These are phyloP conservation scores for Blepharisma stoltei DNA, from an alignment of 73 alveolate genomes.

Conservation along the genomic window DNA sequence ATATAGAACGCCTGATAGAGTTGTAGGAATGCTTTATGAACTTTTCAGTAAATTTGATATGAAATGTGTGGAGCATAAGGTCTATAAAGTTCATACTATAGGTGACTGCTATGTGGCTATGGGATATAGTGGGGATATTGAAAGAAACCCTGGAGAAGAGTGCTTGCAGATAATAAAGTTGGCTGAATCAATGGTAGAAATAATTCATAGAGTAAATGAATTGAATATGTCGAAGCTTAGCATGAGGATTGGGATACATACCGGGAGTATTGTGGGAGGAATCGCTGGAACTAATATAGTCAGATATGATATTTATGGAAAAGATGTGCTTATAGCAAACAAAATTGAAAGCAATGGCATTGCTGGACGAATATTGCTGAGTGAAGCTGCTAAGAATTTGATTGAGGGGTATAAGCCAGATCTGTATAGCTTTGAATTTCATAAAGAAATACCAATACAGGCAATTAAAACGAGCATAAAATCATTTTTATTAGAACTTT, in stretches of 20 bases:
- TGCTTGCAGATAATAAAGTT: slow-evolving; percentile 33
- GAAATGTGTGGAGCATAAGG: slow-evolving; percentile 36
- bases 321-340: slow-evolving; percentile 20
- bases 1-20: slow-evolving; percentile 41
- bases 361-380: slow-evolving; percentile 24
- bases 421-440: neutral
- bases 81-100: slow-evolving; percentile 53
- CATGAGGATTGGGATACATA: slow-evolving; percentile 52
- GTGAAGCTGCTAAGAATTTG: neutral
- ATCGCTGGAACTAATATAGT: slow-evolving; percentile 28
- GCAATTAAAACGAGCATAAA: too few relatives aligned
- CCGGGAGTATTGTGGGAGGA: slow-evolving; percentile 44
- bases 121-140: slow-evolving; percentile 49
- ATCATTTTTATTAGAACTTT: too few relatives aligned
- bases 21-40: slow-evolving; percentile 42
- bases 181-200: slow-evolving; percentile 32
- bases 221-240: slow-evolving; percentile 34
- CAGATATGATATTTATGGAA: slow-evolving; percentile 32
- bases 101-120: slow-evolving; percentile 62
- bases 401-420: neutral
- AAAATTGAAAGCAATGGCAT: slow-evolving; percentile 34
- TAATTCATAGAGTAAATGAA: slow-evolving; percentile 27
- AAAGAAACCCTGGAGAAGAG: slow-evolving; percentile 37
- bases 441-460: too few relatives aligned
- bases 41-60: slow-evolving; percentile 51